phyloP scores from a whole-genome alignment of 495 filamentous ascomycete species.

The Aspergillus saccharolyticus region DNA sequence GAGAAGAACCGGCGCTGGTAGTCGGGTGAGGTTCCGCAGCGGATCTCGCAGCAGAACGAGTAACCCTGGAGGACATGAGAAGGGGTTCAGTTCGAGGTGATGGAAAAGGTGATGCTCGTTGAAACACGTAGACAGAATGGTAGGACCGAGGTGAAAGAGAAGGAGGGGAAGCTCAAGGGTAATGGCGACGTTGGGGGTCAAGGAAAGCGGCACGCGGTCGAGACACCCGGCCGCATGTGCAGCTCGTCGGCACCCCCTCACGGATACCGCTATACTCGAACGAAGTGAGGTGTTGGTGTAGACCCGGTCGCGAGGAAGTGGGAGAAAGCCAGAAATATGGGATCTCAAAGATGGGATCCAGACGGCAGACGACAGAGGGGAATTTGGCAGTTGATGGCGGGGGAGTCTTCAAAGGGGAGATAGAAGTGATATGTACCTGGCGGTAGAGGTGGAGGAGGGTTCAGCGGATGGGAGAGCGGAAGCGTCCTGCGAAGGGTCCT shows the following conservation, averaged over 20 bases:
- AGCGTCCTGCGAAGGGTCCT: constrained; percentile 48
- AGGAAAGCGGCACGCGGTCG: not conserved
- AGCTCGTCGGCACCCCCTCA: not conserved
- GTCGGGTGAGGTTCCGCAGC: constrained; percentile 55
- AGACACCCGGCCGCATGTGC: not conserved
- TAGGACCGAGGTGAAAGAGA: constrained; percentile 1
- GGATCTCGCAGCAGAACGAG: constrained; percentile 72
- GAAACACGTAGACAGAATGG: constrained; percentile 7
- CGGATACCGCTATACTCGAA: not conserved
- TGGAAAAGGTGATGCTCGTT: constrained; percentile 1
- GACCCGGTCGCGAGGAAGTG: not conserved
- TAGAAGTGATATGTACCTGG: constrained; percentile 41
- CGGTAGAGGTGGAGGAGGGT: constrained; percentile 39
- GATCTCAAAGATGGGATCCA: not conserved
- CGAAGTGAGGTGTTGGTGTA: not conserved
- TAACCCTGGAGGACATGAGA: constrained; percentile 83
- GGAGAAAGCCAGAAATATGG: not conserved
- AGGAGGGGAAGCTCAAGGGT: constrained; percentile 6
- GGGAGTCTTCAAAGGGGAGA: constrained; percentile 13
- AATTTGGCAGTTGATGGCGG: constrained; percentile 2
- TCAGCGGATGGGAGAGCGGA: constrained; percentile 33
- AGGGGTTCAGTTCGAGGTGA: constrained; percentile 22
- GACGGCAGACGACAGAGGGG: constrained; percentile 2
- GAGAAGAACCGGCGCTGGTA: constrained; percentile 31
- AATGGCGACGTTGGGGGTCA: not conserved